These are phyloP conservation scores for Phytophthora melonis DNA, from an alignment of 352 stramenopile species.

Conservation along the genomic window DNA sequence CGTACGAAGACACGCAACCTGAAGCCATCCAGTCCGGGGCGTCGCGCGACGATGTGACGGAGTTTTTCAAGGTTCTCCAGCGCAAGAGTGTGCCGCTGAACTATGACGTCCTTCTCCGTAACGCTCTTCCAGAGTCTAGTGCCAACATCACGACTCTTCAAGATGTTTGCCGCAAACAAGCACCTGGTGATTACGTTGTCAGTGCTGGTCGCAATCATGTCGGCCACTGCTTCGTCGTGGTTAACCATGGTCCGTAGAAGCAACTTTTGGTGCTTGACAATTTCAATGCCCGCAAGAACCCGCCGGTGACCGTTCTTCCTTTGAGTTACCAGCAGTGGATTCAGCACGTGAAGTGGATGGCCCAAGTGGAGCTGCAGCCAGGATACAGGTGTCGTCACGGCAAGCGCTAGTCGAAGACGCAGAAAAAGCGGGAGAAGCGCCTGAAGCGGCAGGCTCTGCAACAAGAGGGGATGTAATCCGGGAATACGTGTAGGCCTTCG, in stretches of 20 bases:
- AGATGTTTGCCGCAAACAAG: not conserved
- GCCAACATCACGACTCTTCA: not conserved
- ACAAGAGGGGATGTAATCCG: conserved; percentile 5
- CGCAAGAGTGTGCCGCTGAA: not conserved
- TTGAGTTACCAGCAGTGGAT: not conserved
- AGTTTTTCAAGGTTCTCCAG: conserved; percentile 18
- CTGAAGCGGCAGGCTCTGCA: not conserved
- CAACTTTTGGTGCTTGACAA: not conserved
- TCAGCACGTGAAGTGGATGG: conserved; percentile 1
- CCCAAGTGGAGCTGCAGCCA: not conserved
- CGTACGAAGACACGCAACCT: not conserved
- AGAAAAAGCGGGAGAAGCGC: not conserved
- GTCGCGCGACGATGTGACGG: not conserved
- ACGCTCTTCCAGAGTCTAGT: not conserved
- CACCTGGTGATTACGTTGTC: conserved; percentile 1
- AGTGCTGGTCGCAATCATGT: not conserved
- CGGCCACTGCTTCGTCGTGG: conserved; percentile 8
- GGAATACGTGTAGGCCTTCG: conserved; percentile 19
- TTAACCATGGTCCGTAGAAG: not conserved
- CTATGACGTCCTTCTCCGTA: not conserved
- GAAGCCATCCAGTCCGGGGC: not conserved
- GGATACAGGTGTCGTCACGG: not conserved
- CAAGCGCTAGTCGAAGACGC: conserved; percentile 5
- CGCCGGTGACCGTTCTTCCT: not conserved
- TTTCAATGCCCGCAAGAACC: not conserved